Evolutionary conservation across 345 rosid species (phyloP).

Genomic region (Noccaea bulbosa): DNA sequence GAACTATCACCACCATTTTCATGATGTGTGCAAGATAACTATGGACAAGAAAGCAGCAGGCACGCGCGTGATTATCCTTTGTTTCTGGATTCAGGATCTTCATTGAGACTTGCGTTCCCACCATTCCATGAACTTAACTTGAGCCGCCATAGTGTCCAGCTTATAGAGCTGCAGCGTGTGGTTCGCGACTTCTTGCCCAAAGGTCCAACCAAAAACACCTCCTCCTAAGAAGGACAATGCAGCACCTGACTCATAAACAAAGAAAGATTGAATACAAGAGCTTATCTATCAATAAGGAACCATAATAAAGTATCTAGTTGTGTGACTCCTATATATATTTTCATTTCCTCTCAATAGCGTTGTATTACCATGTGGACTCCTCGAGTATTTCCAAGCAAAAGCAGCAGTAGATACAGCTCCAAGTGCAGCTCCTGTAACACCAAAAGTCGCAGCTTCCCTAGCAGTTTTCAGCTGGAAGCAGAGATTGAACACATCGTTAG

Average conservation of each 20-base stretch:
- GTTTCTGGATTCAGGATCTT: slow-evolving; percentile 39
- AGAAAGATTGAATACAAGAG: background rate
- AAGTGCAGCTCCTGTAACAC: slow-evolving; percentile 59
- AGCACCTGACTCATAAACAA: slow-evolving; percentile 56
- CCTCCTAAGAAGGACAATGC: slow-evolving; percentile 82
- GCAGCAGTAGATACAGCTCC: slow-evolving; percentile 87
- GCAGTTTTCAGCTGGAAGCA: slow-evolving; percentile 75
- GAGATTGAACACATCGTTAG: background rate
- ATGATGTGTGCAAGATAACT: slow-evolving; percentile 17
- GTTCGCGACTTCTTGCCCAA: slow-evolving; percentile 82
- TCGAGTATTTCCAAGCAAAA: slow-evolving; percentile 89
- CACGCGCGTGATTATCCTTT: background rate
- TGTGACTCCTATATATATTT: background rate
- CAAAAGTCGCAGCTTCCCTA: slow-evolving; percentile 69
- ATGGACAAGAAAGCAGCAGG: slow-evolving; percentile 20
- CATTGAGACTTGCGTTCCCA: slow-evolving; percentile 67
- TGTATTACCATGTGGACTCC: slow-evolving; percentile 72
- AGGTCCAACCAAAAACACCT: slow-evolving; percentile 85
- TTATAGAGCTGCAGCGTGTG: slow-evolving; percentile 78
- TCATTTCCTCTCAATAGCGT: background rate
- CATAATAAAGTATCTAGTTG: background rate
- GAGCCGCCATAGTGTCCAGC: slow-evolving; percentile 87
- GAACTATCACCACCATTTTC: slow-evolving; percentile 8
- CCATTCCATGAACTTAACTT: slow-evolving; percentile 93
- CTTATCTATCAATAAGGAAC: background rate